phyloP scores from a whole-genome alignment of 23 red algal species.

The Gracilariopsis chorda region DNA sequence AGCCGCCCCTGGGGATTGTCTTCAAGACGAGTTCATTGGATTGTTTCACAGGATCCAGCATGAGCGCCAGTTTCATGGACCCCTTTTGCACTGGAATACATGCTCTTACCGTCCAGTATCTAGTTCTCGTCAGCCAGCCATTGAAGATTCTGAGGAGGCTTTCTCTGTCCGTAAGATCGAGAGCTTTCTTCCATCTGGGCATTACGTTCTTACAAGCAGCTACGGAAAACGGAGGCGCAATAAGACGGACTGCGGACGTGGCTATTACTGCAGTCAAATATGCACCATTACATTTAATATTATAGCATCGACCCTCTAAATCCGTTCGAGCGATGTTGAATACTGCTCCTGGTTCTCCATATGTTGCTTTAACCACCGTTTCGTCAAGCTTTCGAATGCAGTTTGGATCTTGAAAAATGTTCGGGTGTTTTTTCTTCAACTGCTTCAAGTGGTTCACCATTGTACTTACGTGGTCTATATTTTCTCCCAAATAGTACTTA shows the following conservation, averaged over 20 bases:
- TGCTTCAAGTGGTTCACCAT: not conserved
- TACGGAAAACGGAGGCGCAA: not conserved
- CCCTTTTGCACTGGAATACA: not conserved
- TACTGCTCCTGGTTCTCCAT: not conserved
- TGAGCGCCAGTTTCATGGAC: not conserved
- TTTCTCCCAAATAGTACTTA: not conserved
- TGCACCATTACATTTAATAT: not conserved
- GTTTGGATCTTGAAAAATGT: not conserved
- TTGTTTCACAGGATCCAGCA: not conserved
- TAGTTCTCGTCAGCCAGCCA: not conserved
- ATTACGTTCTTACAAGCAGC: not conserved
- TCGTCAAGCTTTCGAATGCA: not conserved
- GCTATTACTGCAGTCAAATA: not conserved
- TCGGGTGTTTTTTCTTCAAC: not conserved
- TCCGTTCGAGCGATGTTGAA: not conserved
- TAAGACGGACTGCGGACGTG: not conserved
- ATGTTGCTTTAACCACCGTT: conserved; percentile 1
- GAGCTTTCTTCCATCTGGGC: not conserved
- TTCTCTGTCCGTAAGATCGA: not conserved
- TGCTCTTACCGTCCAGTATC: not conserved
- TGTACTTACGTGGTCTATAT: not conserved
- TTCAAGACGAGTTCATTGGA: not conserved
- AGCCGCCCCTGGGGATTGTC: not conserved
- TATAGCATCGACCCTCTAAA: not conserved
- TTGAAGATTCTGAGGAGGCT: not conserved